Evolutionary conservation across 1,139 yeast species (phyloP), one percentile per base, ranked within the genome.

Genomic region (Taphrina confusa): DNA sequence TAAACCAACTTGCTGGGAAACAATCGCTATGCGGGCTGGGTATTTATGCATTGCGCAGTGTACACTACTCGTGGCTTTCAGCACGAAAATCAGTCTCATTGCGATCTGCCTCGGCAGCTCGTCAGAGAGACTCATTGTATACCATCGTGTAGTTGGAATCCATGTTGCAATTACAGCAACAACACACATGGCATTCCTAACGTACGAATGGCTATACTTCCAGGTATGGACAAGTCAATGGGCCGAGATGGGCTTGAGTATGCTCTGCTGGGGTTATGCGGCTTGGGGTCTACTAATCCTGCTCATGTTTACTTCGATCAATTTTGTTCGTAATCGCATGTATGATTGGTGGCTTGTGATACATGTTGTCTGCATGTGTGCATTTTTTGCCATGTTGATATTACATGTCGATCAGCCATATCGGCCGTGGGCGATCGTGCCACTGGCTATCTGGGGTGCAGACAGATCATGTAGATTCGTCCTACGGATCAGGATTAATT

Each of bases 31-130:
- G 33, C 56, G 69, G 3, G 63, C 67, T 3, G 68, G 63, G 2
- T 65, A 66, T 66, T 44, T 67, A 4, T 30, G 68, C n/a, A 61
- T 67, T 18, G 56, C 66, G 2, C 68, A 67, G 39, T 57, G 67
- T 4, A 69, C 68, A 3, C 62, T 67, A 5, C 45, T 67, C 44
- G 57, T 65, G 9, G 51, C 63, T 5, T 61, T 67, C 1, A 49
- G 69, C 6, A 51, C 59, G 18, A 66, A 64, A 16, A 31, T 60
- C 12, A 61, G 62, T 12, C 18, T 65, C 16, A 30, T 67, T 14
- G 64, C 63, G 4, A 22, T 56, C 18, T n/a, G 66, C 37, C 56
- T 64, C n/a, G 66, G 66, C 39, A 23, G 62, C 4, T 31, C 66
- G 1, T 64, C 64, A 28, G 63, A 61, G 28, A 20, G 65, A 3